Evolutionary conservation across 2,329 filamentous ascomycete genomes (phyloP), one percentile per base, ranked within the genome.

Genomic region (Setomelanomma holmii): DNA sequence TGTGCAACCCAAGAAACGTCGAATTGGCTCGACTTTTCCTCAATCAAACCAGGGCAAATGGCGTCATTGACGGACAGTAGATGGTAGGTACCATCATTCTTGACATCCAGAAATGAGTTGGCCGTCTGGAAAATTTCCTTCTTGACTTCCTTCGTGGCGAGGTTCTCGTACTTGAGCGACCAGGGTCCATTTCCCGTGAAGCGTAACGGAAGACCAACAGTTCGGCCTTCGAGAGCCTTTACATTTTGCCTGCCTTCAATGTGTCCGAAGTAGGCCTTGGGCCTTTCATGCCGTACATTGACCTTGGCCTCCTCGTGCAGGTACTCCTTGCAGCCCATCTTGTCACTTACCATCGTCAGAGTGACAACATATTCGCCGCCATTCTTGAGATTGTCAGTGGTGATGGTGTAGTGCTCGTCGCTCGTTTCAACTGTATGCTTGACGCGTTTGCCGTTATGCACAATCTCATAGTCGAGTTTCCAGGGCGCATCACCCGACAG

Each of bases 361-460:
- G 92, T 88, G 53, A 99, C 78, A 10, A 89, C 90, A 72, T 98
- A 97, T 67, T 97, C 92, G 48, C 95, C 95, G 53, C 95, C 95
- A 69, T 89, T 88, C 5, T 81, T 81, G 36, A 99, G 79, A 16
- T 84, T 80, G 2, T 88, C 84, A 0, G 93, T 97, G 59, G 85
- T 84, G 69, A 99, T 92, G 33, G 82, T 88, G 69, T 88, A 87
- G 19, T 80, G 76, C 43, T 84, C 79, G 2, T 78, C 80, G 20
- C 86, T 80, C 49, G 96, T 89, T 50, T 84, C 80, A 1, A 84
- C 80, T 21, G 86, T 80, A 63, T 89, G 83, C 45, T 89, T 88
- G 57, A 85, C 87, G 46, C 93, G 86, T 75, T 90, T 96, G 49
- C 93, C 93, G 49, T 92, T 90, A 75, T 98, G 90, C 6, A 97